Evolutionary conservation across 2,329 filamentous ascomycete species (phyloP), one percentile per base, ranked within the genome.

Genomic region (Decorospora gaudefroyi): DNA sequence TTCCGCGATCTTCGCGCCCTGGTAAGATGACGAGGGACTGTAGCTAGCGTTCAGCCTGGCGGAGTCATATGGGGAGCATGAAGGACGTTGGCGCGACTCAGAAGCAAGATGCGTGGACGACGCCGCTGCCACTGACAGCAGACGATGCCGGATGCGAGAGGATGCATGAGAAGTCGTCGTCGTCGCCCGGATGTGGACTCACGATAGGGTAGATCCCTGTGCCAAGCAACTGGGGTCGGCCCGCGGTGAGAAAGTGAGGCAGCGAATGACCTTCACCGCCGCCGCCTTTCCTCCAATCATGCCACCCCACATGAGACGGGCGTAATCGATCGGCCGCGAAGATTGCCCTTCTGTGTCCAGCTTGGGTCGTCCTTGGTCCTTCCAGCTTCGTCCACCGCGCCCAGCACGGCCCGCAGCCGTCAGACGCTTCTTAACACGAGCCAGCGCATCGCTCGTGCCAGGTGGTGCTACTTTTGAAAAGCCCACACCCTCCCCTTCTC

Each of bases 361-460:
- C 55, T 47, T 61, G 46, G 54, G 42, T 52, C n/a, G n/a, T n/a
- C n/a, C n/a, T n/a, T n/a, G n/a, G n/a, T n/a, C n/a, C n/a, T n/a
- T n/a, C n/a, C n/a, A n/a, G n/a, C 50, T 53, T 41, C 38, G 39
- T 47, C 46, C 45, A 54, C 55, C 52, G 55, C 52, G 55, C 53
- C 48, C 46, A 56, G 44, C 49, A 46, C 43, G 48, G 47, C 52
- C 51, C 51, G 49, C 56, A 52, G 43, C 58, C 51, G 55, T 64
- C 59, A 62, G 59, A 60, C 56, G 49, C 57, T 45, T 51, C 59
- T 51, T 51, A 46, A 62, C 56, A 52, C 55, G 62, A 62, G 65
- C 65, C 65, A 68, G 49, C 64, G 55, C 64, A 67, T 65, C 65
- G 53, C 46, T 27, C 25, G 33, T 36, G 28, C 32, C 42, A 35